Evolutionary conservation across 179 eudicot species (phyloP).

Genomic region (Actinidia chinensis): DNA sequence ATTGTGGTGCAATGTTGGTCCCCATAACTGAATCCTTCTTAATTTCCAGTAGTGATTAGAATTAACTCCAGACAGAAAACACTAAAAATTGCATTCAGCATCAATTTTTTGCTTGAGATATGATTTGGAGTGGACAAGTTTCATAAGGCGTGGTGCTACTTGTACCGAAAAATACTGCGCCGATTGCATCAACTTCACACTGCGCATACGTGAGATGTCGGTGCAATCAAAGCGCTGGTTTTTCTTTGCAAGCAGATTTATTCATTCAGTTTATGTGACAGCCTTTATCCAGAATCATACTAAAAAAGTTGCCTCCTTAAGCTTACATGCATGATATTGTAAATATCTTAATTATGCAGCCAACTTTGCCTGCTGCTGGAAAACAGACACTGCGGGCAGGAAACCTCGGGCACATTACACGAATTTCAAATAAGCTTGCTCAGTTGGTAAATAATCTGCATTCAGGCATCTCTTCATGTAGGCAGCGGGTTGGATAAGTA

Average conservation of each 20-base stretch:
- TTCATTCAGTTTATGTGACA: no score
- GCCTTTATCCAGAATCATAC: no score
- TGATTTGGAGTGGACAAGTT: not conserved
- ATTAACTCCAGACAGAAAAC: not conserved
- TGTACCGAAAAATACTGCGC: no score
- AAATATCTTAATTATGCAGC: slow-evolving; percentile 50
- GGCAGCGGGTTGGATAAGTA: slow-evolving; percentile 15
- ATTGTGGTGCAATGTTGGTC: not conserved
- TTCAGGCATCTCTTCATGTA: slow-evolving; percentile 67
- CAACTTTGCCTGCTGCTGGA: slow-evolving; percentile 70
- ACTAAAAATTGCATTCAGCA: not conserved
- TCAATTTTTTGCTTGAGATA: not conserved
- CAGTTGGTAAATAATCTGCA: slow-evolving; percentile 58
- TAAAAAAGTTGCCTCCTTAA: not conserved
- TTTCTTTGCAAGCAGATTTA: not conserved
- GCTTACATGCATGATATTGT: slow-evolving; percentile 10
- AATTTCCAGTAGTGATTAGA: not conserved
- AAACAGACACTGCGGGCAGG: slow-evolving; percentile 69
- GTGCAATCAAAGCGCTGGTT: no score
- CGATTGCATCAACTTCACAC: no score
- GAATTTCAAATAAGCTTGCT: slow-evolving; percentile 79
- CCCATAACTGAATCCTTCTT: not conserved
- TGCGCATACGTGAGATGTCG: no score
- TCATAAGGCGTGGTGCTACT: not conserved
- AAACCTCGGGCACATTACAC: slow-evolving; percentile 83